Conservation (phyloP, 768 basidiomycete genomes). For the Collybia nuda region DNA sequence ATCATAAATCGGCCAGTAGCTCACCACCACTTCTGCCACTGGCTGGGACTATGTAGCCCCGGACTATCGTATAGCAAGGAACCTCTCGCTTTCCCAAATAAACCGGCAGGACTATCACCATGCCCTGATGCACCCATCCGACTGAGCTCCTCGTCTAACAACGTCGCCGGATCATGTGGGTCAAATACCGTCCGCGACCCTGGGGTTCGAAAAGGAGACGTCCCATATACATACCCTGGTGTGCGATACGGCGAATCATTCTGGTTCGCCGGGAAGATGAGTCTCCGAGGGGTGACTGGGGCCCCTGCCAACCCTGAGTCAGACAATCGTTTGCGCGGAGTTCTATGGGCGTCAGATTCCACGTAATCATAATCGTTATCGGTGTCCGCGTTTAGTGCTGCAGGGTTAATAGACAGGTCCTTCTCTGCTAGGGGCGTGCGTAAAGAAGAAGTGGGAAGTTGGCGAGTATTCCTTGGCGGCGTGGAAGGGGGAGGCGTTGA, state of each 20-base stretch:
- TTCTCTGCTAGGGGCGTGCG: slow-evolving; percentile 22
- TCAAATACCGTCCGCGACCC: slow-evolving; percentile 56
- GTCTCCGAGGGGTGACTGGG: slow-evolving; percentile 37
- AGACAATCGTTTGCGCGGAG: slow-evolving; percentile 34
- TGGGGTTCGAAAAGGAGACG: slow-evolving; percentile 49
- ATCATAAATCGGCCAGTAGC: slow-evolving; percentile 2
- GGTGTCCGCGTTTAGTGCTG: slow-evolving; percentile 21
- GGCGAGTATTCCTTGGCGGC: slow-evolving; percentile 16
- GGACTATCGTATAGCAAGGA: slow-evolving; percentile 73
- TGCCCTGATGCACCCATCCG: slow-evolving; percentile 40
- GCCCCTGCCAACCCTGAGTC: slow-evolving; percentile 17
- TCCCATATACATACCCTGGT: slow-evolving; percentile 22
- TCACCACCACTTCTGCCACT: slow-evolving; percentile 54
- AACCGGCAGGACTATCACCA: slow-evolving; percentile 64
- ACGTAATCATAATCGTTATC: slow-evolving; percentile 17
- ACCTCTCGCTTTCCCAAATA: slow-evolving; percentile 60
- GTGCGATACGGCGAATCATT: slow-evolving; percentile 43
- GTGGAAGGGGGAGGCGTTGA: slow-evolving; percentile 16
- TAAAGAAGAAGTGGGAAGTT: slow-evolving; percentile 20
- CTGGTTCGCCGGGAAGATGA: slow-evolving; percentile 34
- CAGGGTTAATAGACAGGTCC: slow-evolving; percentile 26
- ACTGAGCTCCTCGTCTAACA: slow-evolving; percentile 74
- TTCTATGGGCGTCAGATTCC: slow-evolving; percentile 29
- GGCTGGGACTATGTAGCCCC: slow-evolving; percentile 55
- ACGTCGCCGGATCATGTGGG: slow-evolving; percentile 65